These are phyloP conservation scores for Sherardia arvensis DNA, from an alignment of 257 asterid species.

Conservation along the genomic window DNA sequence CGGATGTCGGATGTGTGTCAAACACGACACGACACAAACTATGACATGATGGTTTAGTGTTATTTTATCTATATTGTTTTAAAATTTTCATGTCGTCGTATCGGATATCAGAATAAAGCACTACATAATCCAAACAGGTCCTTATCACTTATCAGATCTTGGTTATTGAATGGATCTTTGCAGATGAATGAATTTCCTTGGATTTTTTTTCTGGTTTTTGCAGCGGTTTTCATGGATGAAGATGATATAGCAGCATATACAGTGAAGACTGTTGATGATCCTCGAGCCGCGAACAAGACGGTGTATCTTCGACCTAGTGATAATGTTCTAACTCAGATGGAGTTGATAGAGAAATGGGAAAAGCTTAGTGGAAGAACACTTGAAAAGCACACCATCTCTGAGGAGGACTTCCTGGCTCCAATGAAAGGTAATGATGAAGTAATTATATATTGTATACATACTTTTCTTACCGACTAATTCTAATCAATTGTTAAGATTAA, in stretches of 20 bases:
- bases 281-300: conserved; percentile 68
- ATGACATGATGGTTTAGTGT: no score
- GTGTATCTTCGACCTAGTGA: conserved; percentile 55
- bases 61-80: no score
- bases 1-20: no score
- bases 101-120: no score
- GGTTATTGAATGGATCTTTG: no score
- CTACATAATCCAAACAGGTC: no score
- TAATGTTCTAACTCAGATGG: conserved; percentile 47
- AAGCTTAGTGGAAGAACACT: conserved; percentile 39
- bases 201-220: background rate
- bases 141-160: no score
- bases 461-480: no score
- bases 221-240: conserved; percentile 58
- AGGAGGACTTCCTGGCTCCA: conserved; percentile 43
- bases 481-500: no score
- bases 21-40: no score
- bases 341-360: conserved; percentile 64
- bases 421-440: conserved; percentile 51
- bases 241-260: conserved; percentile 63
- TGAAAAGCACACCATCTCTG: conserved; percentile 37
- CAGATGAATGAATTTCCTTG: background rate
- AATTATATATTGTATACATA: no score
- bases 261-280: conserved; percentile 54
- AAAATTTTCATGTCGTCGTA: no score